phyloP scores from a whole-genome alignment of 164 flowering plant genomes.

The Annona squamosa region DNA sequence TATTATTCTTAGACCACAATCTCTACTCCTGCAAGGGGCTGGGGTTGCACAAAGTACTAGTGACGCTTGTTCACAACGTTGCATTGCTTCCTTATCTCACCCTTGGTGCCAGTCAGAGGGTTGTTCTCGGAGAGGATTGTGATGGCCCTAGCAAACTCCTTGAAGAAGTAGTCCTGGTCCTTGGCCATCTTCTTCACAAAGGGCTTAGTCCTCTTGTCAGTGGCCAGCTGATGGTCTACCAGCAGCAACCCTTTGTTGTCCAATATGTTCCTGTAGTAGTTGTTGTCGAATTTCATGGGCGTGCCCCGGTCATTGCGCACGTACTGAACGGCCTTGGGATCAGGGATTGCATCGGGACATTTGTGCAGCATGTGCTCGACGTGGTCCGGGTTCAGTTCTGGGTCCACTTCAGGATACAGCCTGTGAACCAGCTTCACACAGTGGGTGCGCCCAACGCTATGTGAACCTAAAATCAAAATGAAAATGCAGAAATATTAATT shows the following conservation, averaged over 20 bases:
- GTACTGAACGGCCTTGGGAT: conserved; percentile 93
- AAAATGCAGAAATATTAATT: no score
- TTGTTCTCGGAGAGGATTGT: conserved; percentile 85
- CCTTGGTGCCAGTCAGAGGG: conserved; percentile 85
- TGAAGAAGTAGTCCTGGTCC: conserved; percentile 75
- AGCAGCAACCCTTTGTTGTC: conserved; percentile 86
- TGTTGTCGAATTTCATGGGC: conserved; percentile 90
- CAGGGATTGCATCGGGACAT: conserved; percentile 86
- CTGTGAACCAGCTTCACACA: conserved; percentile 95
- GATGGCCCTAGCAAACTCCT: conserved; percentile 72
- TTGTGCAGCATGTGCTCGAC: conserved; percentile 89
- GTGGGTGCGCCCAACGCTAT: conserved; percentile 97
- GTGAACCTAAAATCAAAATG: conserved; percentile 47
- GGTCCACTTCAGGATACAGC: conserved; percentile 89
- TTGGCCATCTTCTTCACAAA: conserved; percentile 95
- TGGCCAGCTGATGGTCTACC: conserved; percentile 83
- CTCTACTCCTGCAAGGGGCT: background rate
- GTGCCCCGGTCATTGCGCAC: conserved; percentile 96
- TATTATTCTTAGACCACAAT: conserved; percentile 13
- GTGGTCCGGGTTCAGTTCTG: conserved; percentile 70
- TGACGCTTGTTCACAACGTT: conserved; percentile 73
- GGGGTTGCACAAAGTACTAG: background rate
- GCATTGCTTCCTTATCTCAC: conserved; percentile 92
- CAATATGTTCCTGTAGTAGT: conserved; percentile 90
- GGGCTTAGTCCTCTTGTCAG: conserved; percentile 71